Conservation (phyloP, 139 green algal genomes). For the Chlamydomonas sphaeroides region DNA sequence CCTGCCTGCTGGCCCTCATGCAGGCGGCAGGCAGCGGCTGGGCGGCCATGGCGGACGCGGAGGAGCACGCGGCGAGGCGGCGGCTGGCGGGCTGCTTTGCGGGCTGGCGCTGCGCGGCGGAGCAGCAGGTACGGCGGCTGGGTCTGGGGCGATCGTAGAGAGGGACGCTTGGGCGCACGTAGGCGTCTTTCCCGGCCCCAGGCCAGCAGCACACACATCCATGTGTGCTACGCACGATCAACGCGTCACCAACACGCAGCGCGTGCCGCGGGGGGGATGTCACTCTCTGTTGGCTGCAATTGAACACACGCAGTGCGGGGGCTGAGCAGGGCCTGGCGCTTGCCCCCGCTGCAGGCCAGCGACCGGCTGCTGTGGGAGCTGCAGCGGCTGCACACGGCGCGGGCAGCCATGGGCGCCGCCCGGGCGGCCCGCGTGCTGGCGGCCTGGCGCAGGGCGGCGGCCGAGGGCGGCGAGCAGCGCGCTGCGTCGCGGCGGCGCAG, state of each 20-base stretch:
- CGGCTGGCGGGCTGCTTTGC: constrained; percentile 21
- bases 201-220: too few relatives aligned
- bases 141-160: too few relatives aligned
- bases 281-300: too few relatives aligned
- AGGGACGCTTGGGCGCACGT: too few relatives aligned
- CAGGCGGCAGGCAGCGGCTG: neutral
- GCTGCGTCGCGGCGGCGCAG: constrained; percentile 17
- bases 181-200: too few relatives aligned
- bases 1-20: constrained; percentile 31
- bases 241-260: too few relatives aligned
- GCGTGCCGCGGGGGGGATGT: too few relatives aligned
- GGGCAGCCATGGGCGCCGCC: neutral
- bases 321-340: too few relatives aligned
- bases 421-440: neutral
- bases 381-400: constrained; percentile 19
- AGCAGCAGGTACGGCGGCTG: constrained; percentile 23
- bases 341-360: constrained; percentile 25
- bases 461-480: constrained; percentile 15
- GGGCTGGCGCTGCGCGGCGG: constrained; percentile 4
- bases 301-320: too few relatives aligned
- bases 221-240: too few relatives aligned
- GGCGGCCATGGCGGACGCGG: neutral
- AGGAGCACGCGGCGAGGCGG: neutral
- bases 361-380: constrained; percentile 33
- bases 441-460: constrained; percentile 1